phyloP scores from a whole-genome alignment of 75 land plant genomes.

The Adiantum capillusveneris region DNA sequence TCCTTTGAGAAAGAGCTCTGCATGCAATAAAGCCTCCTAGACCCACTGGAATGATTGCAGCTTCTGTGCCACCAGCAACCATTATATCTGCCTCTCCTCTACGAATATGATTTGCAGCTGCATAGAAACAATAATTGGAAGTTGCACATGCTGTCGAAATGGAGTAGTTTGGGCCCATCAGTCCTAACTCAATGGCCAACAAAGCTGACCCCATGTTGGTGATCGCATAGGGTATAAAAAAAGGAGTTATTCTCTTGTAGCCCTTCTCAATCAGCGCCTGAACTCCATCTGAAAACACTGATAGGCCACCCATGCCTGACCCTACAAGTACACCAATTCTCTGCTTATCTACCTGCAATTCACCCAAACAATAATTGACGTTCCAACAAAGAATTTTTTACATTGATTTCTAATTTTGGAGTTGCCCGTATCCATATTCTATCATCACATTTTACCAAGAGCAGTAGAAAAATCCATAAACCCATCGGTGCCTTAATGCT shows the following conservation, averaged over 20 bases:
- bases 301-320: slow-evolving; percentile 77
- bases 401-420: too few species aligned
- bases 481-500: too few species aligned
- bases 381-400: too few species aligned
- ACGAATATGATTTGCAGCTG: too few species aligned
- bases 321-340: slow-evolving; percentile 74
- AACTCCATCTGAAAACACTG: slow-evolving; percentile 72
- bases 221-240: slow-evolving; percentile 73
- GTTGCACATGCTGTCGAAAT: slow-evolving; percentile 88
- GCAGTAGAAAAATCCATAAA: too few species aligned
- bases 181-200: slow-evolving; percentile 73
- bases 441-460: too few species aligned
- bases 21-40: slow-evolving; percentile 79
- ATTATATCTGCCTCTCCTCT: too few species aligned
- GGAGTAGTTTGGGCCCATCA: too few species aligned
- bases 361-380: too few species aligned
- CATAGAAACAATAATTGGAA: slow-evolving; percentile 74
- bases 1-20: slow-evolving; percentile 71
- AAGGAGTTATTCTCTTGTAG: slow-evolving; percentile 61
- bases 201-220: slow-evolving; percentile 84
- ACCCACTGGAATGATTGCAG: slow-evolving; percentile 70
- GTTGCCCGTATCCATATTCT: too few species aligned
- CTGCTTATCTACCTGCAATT: slow-evolving; percentile 67
- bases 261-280: slow-evolving; percentile 65
- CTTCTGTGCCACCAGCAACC: slow-evolving; percentile 86